phyloP scores from a whole-genome alignment of 768 basidiomycete species.

The Kwoniella dejecticola region DNA sequence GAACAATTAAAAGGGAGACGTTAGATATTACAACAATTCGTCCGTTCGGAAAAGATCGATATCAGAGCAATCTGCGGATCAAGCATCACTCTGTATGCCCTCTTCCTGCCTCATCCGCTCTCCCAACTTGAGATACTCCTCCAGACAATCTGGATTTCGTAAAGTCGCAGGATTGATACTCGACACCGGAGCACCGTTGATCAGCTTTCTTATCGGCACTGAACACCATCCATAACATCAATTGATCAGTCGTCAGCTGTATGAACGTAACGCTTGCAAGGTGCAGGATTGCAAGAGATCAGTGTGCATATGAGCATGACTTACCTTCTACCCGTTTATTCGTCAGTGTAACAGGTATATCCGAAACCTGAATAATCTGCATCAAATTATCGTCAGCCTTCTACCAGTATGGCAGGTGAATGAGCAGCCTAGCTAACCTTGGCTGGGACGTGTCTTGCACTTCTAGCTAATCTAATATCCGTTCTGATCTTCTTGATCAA shows the following conservation, averaged over 20 bases:
- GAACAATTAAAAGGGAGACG: too few species aligned
- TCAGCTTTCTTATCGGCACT: constrained; percentile 57
- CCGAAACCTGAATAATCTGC: constrained; percentile 67
- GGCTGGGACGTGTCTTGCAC: constrained; percentile 75
- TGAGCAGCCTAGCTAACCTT: constrained; percentile 59
- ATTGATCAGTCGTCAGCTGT: too few species aligned
- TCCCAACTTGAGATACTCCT: constrained; percentile 62
- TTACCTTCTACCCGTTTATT: constrained; percentile 75
- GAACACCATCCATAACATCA: too few species aligned
- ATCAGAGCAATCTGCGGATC: too few species aligned
- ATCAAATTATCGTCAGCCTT: constrained; percentile 58
- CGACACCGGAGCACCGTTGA: constrained; percentile 72
- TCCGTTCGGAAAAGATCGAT: too few species aligned
- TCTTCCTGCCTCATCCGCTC: constrained; percentile 61
- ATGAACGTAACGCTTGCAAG: too few species aligned
- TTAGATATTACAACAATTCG: too few species aligned
- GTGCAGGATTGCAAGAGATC: background rate
- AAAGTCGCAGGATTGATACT: constrained; percentile 73
- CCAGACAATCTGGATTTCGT: constrained; percentile 71
- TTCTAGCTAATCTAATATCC: constrained; percentile 67
- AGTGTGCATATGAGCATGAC: too few species aligned
- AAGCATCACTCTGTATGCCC: constrained; percentile 19
- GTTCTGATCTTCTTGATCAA: constrained; percentile 64
- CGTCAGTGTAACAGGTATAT: constrained; percentile 78
- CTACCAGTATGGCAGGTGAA: too few species aligned